Percentiles rank a stretch among this genome's conserved stretches.
These are phyloP conservation scores for Ephemerocybe angulata DNA, from an alignment of 768 basidiomycete species.

Conservation along the genomic window DNA sequence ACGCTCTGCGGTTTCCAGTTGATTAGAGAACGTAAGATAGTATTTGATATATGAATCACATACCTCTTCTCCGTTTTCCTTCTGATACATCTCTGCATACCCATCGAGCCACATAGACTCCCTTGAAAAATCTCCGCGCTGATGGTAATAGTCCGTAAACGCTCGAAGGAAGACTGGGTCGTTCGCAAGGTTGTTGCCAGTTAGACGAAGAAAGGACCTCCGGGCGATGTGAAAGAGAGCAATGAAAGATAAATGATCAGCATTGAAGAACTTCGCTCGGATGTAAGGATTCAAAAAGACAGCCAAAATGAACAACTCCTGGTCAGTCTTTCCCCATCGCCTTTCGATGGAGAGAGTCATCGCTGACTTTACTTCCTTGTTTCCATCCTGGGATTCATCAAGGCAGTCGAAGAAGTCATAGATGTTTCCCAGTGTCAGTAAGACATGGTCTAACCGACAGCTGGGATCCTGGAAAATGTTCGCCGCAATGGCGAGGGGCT, in stretches of 20 bases:
- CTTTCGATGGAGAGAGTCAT: constrained; percentile 29
- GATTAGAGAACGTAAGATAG: not conserved
- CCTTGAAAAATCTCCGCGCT: not conserved
- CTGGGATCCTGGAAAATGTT: constrained; percentile 29
- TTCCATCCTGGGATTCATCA: not conserved
- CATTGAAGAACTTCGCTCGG: constrained; percentile 3
- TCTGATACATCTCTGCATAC: not conserved
- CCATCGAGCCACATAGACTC: not conserved
- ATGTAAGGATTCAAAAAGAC: constrained; percentile 32
- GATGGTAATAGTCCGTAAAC: not conserved
- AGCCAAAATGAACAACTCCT: constrained; percentile 31
- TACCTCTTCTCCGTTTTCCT: constrained; percentile 6
- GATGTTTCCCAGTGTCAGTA: constrained; percentile 30
- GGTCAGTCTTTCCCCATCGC: constrained; percentile 31
- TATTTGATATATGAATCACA: not conserved
- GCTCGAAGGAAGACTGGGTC: not conserved
- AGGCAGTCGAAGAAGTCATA: constrained; percentile 18
- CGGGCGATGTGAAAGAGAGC: constrained; percentile 7
- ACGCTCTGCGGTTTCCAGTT: not conserved
- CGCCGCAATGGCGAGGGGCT: constrained; percentile 36
- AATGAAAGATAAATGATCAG: not conserved
- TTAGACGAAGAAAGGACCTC: constrained; percentile 1
- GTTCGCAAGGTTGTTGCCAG: not conserved
- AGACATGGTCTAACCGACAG: constrained; percentile 29
- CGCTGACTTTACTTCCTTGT: constrained; percentile 5